Evolutionary conservation across 345 rosid genomes (phyloP).

Genomic region (Populus tremula): DNA sequence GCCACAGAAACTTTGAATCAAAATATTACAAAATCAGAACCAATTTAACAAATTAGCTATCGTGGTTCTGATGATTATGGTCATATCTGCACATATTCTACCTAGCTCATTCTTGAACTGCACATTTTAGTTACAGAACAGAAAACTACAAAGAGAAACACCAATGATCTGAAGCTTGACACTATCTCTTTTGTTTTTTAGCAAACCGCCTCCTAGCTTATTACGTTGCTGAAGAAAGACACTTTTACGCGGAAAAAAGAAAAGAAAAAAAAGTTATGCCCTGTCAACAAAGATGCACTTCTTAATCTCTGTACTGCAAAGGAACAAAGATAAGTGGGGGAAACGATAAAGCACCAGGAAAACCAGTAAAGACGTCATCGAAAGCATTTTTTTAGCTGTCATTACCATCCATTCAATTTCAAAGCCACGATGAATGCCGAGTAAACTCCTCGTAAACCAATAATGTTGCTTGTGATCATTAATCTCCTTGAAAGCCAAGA

Average conservation of each 20-base stretch:
- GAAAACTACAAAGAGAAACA: not conserved
- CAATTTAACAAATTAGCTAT: too few species aligned
- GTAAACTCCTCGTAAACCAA: not conserved
- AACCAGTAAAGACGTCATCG: not conserved
- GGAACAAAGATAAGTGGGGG: not conserved
- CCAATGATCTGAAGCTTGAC: not conserved
- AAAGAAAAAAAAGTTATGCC: not conserved
- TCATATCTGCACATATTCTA: too few species aligned
- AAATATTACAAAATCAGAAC: too few species aligned
- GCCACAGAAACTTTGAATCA: too few species aligned
- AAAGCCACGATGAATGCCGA: not conserved
- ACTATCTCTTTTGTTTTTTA: not conserved
- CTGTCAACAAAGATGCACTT: not conserved
- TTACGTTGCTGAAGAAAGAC: not conserved
- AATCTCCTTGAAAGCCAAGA: not conserved
- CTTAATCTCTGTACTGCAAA: not conserved
- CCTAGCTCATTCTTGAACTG: too few species aligned
- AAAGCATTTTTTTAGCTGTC: constrained; percentile 4
- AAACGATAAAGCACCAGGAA: not conserved
- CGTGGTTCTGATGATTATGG: too few species aligned
- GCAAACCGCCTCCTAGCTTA: not conserved
- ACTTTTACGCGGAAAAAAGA: not conserved
- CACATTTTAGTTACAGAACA: not conserved
- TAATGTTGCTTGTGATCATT: not conserved
- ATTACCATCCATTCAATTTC: constrained; percentile 5